Conservation (phyloP, 495 filamentous ascomycete genomes). For the Aspergillus biplanus region DNA sequence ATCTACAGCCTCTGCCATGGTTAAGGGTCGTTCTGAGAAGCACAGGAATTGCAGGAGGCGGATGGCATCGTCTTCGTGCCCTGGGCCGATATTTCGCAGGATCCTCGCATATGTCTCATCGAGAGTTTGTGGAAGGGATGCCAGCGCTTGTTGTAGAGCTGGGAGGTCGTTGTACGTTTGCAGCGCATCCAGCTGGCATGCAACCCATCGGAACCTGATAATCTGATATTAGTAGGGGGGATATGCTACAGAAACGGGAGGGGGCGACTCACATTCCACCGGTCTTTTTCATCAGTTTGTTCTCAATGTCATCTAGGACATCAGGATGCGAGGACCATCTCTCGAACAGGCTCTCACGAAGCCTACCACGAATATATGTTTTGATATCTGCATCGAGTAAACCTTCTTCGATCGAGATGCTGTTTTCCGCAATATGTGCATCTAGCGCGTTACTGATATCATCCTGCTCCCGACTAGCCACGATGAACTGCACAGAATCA, state of each 20-base stretch:
- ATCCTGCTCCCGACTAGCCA: not conserved
- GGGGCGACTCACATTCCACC: not conserved
- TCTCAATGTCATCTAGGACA: not conserved
- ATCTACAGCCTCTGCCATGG: not conserved
- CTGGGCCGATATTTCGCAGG: not conserved
- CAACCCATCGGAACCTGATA: conserved; percentile 1
- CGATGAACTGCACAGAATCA: not conserved
- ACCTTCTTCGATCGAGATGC: not conserved
- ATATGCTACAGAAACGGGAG: too few relatives aligned
- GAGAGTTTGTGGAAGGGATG: not conserved
- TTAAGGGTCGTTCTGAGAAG: not conserved
- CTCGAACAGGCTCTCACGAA: not conserved
- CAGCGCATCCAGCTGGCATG: not conserved
- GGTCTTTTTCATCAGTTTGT: not conserved
- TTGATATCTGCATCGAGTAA: not conserved
- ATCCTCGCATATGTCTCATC: not conserved
- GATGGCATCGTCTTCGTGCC: not conserved
- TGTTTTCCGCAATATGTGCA: too few relatives aligned
- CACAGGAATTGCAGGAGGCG: not conserved
- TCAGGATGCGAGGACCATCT: not conserved
- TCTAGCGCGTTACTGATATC: not conserved
- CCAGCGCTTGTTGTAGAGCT: not conserved
- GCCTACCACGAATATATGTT: not conserved
- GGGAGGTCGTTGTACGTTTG: not conserved
- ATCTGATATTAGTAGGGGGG: not conserved